Conservation (phyloP, 2,329 filamentous ascomycete genomes). For the Stachybotrys echinatus region DNA sequence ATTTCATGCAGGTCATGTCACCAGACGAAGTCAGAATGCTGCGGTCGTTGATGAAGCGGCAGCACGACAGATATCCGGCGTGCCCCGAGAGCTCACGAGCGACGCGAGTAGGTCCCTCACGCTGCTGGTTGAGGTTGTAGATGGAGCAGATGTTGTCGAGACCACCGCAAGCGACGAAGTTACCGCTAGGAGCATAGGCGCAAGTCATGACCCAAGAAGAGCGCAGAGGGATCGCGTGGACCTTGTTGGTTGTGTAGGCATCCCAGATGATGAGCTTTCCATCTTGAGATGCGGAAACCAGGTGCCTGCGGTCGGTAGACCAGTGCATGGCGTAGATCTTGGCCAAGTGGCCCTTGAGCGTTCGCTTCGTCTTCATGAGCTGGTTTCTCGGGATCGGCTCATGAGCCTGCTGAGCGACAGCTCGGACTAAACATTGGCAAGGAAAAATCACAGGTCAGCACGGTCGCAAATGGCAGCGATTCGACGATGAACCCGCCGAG, state of each 20-base stretch:
- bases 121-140: constrained; percentile 91
- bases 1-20: constrained; percentile 99
- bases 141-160: constrained; percentile 99
- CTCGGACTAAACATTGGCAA: constrained; percentile 60
- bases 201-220: constrained; percentile 99
- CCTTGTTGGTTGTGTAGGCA: constrained; percentile 98
- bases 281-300: constrained; percentile 96
- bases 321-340: constrained; percentile 99
- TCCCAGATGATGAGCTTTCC: constrained; percentile 99
- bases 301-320: constrained; percentile 95
- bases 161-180: constrained; percentile 97
- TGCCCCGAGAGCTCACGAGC: constrained; percentile 94
- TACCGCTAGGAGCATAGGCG: constrained; percentile 95
- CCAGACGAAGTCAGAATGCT: constrained; percentile 96
- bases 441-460: constrained; percentile 12
- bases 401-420: constrained; percentile 87
- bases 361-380: constrained; percentile 95
- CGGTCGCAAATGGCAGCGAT: background rate
- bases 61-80: constrained; percentile 96
- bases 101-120: constrained; percentile 95
- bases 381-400: constrained; percentile 85
- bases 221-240: constrained; percentile 93
- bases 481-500: background rate
- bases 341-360: constrained; percentile 93
- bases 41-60: constrained; percentile 97